Evolutionary conservation across 345 rosid species (phyloP).

Genomic region (Eucalyptus erythrocorys): DNA sequence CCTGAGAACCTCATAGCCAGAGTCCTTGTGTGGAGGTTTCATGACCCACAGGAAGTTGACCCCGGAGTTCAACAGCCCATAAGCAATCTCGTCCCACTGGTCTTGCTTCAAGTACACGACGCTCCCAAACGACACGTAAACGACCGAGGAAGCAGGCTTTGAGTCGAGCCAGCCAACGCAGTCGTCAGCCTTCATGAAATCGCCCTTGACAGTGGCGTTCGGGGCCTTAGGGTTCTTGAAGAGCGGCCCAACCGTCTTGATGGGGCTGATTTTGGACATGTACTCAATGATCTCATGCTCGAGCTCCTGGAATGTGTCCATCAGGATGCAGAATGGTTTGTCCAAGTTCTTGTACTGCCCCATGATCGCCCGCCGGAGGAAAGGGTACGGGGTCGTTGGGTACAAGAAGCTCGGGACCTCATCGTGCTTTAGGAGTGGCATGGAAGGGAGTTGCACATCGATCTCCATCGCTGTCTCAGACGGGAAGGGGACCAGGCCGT

Average conservation of each 20-base stretch:
- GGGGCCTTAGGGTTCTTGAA: constrained; percentile 31
- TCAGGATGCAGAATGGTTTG: constrained; percentile 51
- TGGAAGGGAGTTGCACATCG: constrained; percentile 53
- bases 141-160: constrained; percentile 47
- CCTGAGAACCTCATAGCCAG: constrained; percentile 8
- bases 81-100: constrained; percentile 63
- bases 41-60: constrained; percentile 71
- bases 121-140: constrained; percentile 71
- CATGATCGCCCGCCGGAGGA: constrained; percentile 29
- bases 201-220: constrained; percentile 21
- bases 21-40: constrained; percentile 28
- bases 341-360: constrained; percentile 46
- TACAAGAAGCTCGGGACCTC: constrained; percentile 78
- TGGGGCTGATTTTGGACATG: constrained; percentile 45
- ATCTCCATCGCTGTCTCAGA: constrained; percentile 30
- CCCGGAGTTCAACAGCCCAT: constrained; percentile 43
- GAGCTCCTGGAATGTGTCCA: constrained; percentile 66
- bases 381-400: constrained; percentile 30
- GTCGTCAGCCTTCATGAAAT: constrained; percentile 34
- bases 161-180: constrained; percentile 72
- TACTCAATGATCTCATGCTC: constrained; percentile 49
- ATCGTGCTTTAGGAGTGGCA: constrained; percentile 62
- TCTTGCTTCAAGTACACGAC: constrained; percentile 49
- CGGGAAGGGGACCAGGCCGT: constrained; percentile 43
- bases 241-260: constrained; percentile 42